A percentile compares a stretch with the other conserved stretches of the same genome.
These are phyloP conservation scores for Pseudopyrenochaeta lycopersici DNA, from an alignment of 2,329 filamentous ascomycete species.

Conservation along the genomic window DNA sequence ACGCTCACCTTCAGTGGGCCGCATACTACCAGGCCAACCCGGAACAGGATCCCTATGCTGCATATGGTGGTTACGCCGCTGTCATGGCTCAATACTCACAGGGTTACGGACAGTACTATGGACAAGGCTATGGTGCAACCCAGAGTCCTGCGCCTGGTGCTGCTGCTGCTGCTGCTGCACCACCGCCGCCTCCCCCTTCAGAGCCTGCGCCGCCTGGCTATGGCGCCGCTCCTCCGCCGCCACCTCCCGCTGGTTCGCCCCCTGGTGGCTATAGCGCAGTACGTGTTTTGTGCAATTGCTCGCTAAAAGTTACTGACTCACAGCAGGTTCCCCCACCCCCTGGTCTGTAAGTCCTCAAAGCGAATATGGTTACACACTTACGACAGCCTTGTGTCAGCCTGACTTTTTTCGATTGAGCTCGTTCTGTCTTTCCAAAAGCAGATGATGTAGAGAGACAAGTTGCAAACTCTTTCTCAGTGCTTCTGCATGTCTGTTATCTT, in stretches of 20 bases:
- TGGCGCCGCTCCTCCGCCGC: slow-evolving; percentile 44
- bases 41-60: slow-evolving; percentile 87
- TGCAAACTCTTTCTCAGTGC: slow-evolving; percentile 7
- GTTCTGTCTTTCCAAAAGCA: slow-evolving; percentile 8
- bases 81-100: slow-evolving; percentile 39
- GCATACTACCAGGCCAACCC: slow-evolving; percentile 65
- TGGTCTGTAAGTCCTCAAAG: slow-evolving; percentile 20
- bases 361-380: slow-evolving; percentile 3
- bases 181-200: slow-evolving; percentile 41
- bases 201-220: slow-evolving; percentile 38
- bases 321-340: slow-evolving; percentile 17
- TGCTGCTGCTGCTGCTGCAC: slow-evolving; percentile 29
- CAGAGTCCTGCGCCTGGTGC: slow-evolving; percentile 41
- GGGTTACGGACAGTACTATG: slow-evolving; percentile 40
- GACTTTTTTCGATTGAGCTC: slow-evolving; percentile 13
- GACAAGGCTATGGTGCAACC: slow-evolving; percentile 33
- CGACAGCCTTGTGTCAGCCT: neutral
- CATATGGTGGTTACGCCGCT: slow-evolving; percentile 77
- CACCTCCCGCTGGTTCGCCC: slow-evolving; percentile 45
- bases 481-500: slow-evolving; percentile 5
- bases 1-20: slow-evolving; percentile 86
- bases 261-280: slow-evolving; percentile 46
- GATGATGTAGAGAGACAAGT: slow-evolving; percentile 1
- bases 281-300: slow-evolving; percentile 14
- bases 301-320: slow-evolving; percentile 8